phyloP scores from a whole-genome alignment of 148 eudicot species.

The Rhododendron mucronatum region DNA sequence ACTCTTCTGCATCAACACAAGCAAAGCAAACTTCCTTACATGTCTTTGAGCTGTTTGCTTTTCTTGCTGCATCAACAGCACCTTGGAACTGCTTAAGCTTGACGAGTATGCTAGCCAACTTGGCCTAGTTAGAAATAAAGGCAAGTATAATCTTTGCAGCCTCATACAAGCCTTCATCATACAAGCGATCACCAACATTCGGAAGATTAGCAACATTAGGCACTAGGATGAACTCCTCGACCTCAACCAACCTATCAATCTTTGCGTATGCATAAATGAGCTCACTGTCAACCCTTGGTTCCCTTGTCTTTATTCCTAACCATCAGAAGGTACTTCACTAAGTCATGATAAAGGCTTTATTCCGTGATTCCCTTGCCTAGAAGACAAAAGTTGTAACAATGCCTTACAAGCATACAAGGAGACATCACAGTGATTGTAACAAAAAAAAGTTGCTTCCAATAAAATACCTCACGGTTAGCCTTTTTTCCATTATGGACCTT shows the following conservation, averaged over 20 bases:
- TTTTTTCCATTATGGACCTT: too few species aligned
- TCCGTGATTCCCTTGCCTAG: too few species aligned
- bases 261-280: slow-evolving; percentile 96
- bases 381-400: too few species aligned
- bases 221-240: slow-evolving; percentile 92
- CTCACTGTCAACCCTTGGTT: slow-evolving; percentile 96
- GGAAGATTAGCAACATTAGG: slow-evolving; percentile 98
- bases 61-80: slow-evolving; percentile 96
- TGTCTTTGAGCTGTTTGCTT: slow-evolving; percentile 92
- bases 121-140: slow-evolving; percentile 94
- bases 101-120: slow-evolving; percentile 76
- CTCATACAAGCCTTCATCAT: slow-evolving; percentile 82
- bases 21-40: slow-evolving; percentile 99
- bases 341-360: slow-evolving; percentile 50
- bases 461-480: too few species aligned
- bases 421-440: too few species aligned
- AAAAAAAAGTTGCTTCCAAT: too few species aligned
- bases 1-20: slow-evolving; percentile 97
- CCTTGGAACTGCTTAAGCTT: slow-evolving; percentile 89
- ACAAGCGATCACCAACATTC: slow-evolving; percentile 85
- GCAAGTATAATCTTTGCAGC: slow-evolving; percentile 93
- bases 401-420: too few species aligned
- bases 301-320: slow-evolving; percentile 84
- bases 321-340: slow-evolving; percentile 88
- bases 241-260: slow-evolving; percentile 82